Evolutionary conservation across 75 land plant genomes (phyloP), one percentile per base, ranked within the genome.

Genomic region (Picea glauca): DNA sequence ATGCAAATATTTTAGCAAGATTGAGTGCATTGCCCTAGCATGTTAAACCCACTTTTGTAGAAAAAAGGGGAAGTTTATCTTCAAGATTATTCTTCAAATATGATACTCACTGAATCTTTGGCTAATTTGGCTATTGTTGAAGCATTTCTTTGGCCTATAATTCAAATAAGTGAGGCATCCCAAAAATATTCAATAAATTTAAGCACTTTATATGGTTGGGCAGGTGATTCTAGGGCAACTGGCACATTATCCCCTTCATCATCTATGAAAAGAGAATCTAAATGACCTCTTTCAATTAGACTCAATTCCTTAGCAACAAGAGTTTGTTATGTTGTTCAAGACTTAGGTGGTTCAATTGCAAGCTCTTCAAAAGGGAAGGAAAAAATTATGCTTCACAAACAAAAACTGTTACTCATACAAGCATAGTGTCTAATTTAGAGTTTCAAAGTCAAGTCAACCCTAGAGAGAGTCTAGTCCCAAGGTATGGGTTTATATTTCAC

Each of bases 361-460:
- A 87, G 77, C 56, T 79, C 91, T 32, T 87, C 91, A 11, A 96
- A 93, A 76, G 99, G 91, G 38, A 97, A 97, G 83, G 98, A 96
- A 21, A 91, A 90, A 80, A 87, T 89, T 56, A 84, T 89, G 98
- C 96, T 11, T 93, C 98, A 30, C 92, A 97, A 84, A 95, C 96
- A 57, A 90, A 94, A 84, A 94, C 84, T 88, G 86, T 94, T 73
- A 87, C 92, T 23, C 94, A 96, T n/a, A 88, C 93, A 86, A 88
- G 86, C 76, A 96, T 90, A 67, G 87, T 92, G 74, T 84, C 88
- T 23, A 90, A 87, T 3, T 26, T 26, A 88, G 83, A 62, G 87
- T 89, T 58, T 77, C 89, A 65, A 81, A 85, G 72, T 58, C 83
- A 76, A 93, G 95, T 70, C 84, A 84, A 61, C 83, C 76, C 13